Evolutionary conservation across 305 asterid genomes (phyloP).

Genomic region (Fraxinus greggii): DNA sequence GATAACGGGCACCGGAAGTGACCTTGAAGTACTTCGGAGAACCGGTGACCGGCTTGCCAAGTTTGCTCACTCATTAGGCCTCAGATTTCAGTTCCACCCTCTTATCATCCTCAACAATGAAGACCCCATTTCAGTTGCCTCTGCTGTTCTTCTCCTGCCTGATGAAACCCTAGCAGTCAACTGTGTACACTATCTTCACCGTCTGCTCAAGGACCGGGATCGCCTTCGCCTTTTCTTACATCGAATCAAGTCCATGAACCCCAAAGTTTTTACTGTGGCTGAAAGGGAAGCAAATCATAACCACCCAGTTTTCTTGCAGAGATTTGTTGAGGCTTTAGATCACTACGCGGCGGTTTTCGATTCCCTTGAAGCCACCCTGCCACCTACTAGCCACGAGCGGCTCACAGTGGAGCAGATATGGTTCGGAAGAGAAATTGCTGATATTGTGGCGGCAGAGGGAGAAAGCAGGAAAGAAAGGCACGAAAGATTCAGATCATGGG

Average conservation of each 20-base stretch:
- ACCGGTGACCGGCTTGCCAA: constrained; percentile 86
- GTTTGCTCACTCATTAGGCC: constrained; percentile 77
- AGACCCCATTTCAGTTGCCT: constrained; percentile 40
- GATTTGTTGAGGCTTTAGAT: constrained; percentile 79
- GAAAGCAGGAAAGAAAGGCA: constrained; percentile 64
- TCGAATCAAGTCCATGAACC: constrained; percentile 58
- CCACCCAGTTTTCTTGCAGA: constrained; percentile 62
- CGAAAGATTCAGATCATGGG: constrained; percentile 81
- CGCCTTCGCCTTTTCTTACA: constrained; percentile 61
- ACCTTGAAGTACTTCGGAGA: constrained; percentile 59
- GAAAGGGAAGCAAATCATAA: constrained; percentile 87
- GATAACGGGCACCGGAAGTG: constrained; percentile 77
- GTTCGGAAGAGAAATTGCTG: constrained; percentile 82
- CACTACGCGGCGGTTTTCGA: constrained; percentile 83
- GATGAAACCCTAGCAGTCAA: constrained; percentile 81
- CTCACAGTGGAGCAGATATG: constrained; percentile 72
- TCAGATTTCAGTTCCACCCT: constrained; percentile 80
- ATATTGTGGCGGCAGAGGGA: constrained; percentile 72
- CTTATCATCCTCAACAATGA: constrained; percentile 35
- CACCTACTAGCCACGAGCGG: constrained; percentile 78
- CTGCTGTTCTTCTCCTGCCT: constrained; percentile 50
- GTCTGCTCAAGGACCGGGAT: constrained; percentile 56
- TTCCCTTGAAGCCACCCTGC: constrained; percentile 86
- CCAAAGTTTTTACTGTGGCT: constrained; percentile 63
- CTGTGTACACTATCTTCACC: constrained; percentile 76